Evolutionary conservation across 768 basidiomycete genomes (phyloP).

Genomic region (Mycena vitilis): DNA sequence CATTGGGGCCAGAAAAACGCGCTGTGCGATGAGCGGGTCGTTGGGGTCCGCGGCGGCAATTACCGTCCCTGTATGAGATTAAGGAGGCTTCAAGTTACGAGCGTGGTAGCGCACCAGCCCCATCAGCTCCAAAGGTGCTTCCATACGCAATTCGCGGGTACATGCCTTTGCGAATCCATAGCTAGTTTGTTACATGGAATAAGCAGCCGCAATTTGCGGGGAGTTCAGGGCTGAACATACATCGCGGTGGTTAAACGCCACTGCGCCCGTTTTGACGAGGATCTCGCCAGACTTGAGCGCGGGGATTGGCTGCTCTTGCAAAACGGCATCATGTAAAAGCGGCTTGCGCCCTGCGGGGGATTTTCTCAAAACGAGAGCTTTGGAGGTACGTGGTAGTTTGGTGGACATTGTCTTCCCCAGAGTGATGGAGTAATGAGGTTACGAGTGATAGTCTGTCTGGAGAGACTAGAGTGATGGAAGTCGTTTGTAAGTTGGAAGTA

Average conservation of each 20-base stretch:
- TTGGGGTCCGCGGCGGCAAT: constrained; percentile 63
- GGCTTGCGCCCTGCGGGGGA: constrained; percentile 53
- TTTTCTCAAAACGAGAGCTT: constrained; percentile 61
- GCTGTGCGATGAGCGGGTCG: constrained; percentile 69
- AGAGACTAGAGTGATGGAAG: too few species aligned
- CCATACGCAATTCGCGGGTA: constrained; percentile 75
- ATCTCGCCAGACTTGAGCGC: constrained; percentile 66
- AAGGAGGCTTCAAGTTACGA: not conserved
- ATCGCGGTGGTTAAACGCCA: constrained; percentile 83
- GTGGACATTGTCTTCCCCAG: constrained; percentile 14
- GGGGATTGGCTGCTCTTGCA: constrained; percentile 64
- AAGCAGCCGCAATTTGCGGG: too few species aligned
- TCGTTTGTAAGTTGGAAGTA: too few species aligned
- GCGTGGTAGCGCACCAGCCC: constrained; percentile 63
- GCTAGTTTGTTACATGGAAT: constrained; percentile 48
- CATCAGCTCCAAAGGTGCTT: constrained; percentile 76
- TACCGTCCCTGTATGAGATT: constrained; percentile 62
- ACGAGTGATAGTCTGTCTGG: too few species aligned
- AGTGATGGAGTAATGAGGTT: too few species aligned
- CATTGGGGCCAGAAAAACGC: constrained; percentile 81
- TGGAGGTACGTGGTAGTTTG: constrained; percentile 56
- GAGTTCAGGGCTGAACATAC: constrained; percentile 52
- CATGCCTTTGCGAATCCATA: constrained; percentile 78
- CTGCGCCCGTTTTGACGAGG: constrained; percentile 75
- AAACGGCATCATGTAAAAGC: constrained; percentile 65